Conservation (phyloP, 495 filamentous ascomycete species). For the Pseudoneurospora amorphoporcata region DNA sequence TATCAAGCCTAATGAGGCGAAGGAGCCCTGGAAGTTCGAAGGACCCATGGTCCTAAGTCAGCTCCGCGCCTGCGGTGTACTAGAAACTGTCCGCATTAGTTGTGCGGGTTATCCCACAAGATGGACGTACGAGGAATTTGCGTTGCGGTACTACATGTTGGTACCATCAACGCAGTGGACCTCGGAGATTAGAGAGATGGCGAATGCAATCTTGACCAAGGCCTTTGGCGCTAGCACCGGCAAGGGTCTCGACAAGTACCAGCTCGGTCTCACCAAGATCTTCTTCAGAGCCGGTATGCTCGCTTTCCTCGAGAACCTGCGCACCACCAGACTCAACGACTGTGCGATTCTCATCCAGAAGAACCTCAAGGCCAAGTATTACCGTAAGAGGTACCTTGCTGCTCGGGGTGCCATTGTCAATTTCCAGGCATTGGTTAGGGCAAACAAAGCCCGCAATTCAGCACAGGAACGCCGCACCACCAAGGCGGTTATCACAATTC, state of each 20-base stretch:
- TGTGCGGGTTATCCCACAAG: conserved; percentile 95
- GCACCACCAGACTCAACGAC: conserved; percentile 80
- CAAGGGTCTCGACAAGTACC: conserved; percentile 86
- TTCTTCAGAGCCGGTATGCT: conserved; percentile 99
- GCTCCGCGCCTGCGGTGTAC: conserved; percentile 93
- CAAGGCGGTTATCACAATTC: conserved; percentile 87
- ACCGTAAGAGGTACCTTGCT: conserved; percentile 83
- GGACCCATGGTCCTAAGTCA: conserved; percentile 98
- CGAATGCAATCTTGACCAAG: conserved; percentile 78
- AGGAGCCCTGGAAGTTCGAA: conserved; percentile 96
- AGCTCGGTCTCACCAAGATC: conserved; percentile 93
- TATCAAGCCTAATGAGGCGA: conserved; percentile 98
- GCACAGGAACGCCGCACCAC: conserved; percentile 73
- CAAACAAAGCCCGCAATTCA: conserved; percentile 60
- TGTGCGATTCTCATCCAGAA: conserved; percentile 99
- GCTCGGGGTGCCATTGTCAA: conserved; percentile 69
- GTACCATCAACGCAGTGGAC: conserved; percentile 88
- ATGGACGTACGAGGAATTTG: conserved; percentile 99
- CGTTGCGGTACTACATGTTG: conserved; percentile 95
- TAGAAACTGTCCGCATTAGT: conserved; percentile 96
- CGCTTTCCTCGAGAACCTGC: conserved; percentile 88
- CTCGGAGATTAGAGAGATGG: conserved; percentile 86
- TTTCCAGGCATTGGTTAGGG: conserved; percentile 67
- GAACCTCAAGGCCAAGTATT: conserved; percentile 92
- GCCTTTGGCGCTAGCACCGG: conserved; percentile 71